Percentiles rank a stretch among this genome's conserved stretches.
These are phyloP conservation scores for Toxoplasma gondii DNA, from an alignment of 169 alveolate species.

Conservation along the genomic window DNA sequence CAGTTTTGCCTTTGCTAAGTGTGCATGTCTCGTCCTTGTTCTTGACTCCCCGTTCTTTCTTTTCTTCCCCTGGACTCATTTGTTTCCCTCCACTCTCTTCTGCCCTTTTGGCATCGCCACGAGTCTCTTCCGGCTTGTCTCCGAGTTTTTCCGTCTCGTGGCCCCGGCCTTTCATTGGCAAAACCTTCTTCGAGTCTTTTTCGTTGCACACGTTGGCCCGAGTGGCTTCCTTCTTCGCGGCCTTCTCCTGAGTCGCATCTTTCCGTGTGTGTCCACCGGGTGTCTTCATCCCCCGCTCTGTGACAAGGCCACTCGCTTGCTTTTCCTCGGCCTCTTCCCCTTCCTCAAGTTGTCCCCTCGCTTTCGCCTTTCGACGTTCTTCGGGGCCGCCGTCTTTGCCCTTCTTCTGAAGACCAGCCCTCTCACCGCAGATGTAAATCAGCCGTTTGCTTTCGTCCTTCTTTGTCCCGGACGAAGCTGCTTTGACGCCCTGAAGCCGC, in stretches of 20 bases:
- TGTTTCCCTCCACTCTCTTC: neutral
- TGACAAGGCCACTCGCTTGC: neutral
- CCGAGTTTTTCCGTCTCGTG: too few species aligned
- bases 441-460: neutral
- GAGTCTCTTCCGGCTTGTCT: too few species aligned
- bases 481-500: neutral
- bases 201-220: too few species aligned
- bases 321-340: neutral
- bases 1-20: neutral
- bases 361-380: neutral
- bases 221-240: neutral
- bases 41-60: too few species aligned
- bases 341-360: neutral
- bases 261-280: neutral
- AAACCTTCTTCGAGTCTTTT: too few species aligned
- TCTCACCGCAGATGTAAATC: neutral
- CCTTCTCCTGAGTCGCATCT: neutral
- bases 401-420: neutral
- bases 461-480: neutral
- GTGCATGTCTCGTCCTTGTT: too few species aligned
- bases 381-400: neutral
- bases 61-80: neutral
- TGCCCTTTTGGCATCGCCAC: too few species aligned
- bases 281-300: neutral
- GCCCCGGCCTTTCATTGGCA: too few species aligned